Evolutionary conservation across 495 filamentous ascomycete genomes (phyloP), one percentile per base, ranked within the genome.

Genomic region (Penicillium canescens): DNA sequence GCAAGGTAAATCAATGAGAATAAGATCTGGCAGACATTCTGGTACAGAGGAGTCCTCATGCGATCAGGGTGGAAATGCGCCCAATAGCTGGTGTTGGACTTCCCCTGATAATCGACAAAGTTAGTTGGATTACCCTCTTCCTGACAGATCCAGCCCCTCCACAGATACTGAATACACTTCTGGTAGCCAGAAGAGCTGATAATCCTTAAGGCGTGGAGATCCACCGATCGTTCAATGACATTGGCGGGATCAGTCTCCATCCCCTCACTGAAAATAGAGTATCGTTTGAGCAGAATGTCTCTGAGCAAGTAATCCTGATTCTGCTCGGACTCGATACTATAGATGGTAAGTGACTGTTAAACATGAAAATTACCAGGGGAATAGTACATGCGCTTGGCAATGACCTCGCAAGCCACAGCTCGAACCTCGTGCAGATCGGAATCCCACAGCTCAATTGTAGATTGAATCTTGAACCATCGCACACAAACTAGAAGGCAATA

Each of bases 121-220:
- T 82, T 85, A 11, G 85, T 83, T 4, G 92, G 90, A 60, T 98
- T 91, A 37, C 89, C 82, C 50, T 96, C 89, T 55, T 98, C 89
- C 64, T 98, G 94, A 10, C 93, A 83, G n/a, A 96, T 79, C 94
- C 94, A 98, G 37, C 94, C 94, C 51, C 81, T 82, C 94, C 94
- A 98, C 43, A 98, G 86, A 61, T 90, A 92, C 41, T 77, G 82
- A 62, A 97, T 90, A 64, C 93, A 97, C 69, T 87, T 94, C 62
- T 98, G 94, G 62, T 96, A 98, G n/a, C 93, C 92, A 1, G 89
- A 89, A 12, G 87, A 90, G 13, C 89, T 88, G 53, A 97, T 97
- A 24, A 98, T 81, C 23, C 83, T 78, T 16, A 97, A 74, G 6
- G 93, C 91, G 66, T 98, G 93, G 14, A 97, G 78, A 66, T 98